A percentile compares a stretch with the other conserved stretches of the same genome.
Conservation (phyloP, 495 filamentous ascomycete genomes). For the Melanomma pulvis-pyrius region DNA sequence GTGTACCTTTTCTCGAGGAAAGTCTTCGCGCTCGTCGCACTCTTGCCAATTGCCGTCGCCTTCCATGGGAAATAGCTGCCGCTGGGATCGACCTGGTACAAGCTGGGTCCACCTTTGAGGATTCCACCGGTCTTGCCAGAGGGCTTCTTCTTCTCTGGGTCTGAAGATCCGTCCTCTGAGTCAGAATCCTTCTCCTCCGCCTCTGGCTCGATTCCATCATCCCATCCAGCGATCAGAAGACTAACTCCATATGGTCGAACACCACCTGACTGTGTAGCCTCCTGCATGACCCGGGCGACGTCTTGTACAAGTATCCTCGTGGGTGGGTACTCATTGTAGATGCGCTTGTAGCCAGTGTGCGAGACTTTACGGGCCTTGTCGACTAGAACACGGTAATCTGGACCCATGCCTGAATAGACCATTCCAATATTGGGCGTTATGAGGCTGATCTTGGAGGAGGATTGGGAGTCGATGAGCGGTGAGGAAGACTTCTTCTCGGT, state of each 20-base stretch:
- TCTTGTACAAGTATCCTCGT: conserved; percentile 99
- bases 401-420: conserved; percentile 99
- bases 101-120: conserved; percentile 90
- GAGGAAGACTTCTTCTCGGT: conserved; percentile 99
- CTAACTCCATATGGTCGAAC: conserved; percentile 98
- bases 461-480: conserved; percentile 88
- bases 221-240: conserved; percentile 94
- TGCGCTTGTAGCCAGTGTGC: conserved; percentile 99
- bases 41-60: conserved; percentile 98
- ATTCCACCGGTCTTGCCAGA: conserved; percentile 88
- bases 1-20: conserved; percentile 99
- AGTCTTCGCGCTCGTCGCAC: conserved; percentile 95
- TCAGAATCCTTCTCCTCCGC: conserved; percentile 52
- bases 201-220: conserved; percentile 90
- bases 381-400: conserved; percentile 95
- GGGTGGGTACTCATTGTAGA: conserved; percentile 99
- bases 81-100: conserved; percentile 97
- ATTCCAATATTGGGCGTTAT: conserved; percentile 99
- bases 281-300: conserved; percentile 96
- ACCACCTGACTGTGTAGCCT: conserved; percentile 96
- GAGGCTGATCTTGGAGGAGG: conserved; percentile 94
- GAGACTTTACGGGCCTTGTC: conserved; percentile 97
- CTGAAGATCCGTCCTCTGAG: conserved; percentile 42
- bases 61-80: conserved; percentile 99
- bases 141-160: conserved; percentile 68